Base-by-base conservation (phyloP, 164 flowering plant species). In the Vitis riparia region DNA sequence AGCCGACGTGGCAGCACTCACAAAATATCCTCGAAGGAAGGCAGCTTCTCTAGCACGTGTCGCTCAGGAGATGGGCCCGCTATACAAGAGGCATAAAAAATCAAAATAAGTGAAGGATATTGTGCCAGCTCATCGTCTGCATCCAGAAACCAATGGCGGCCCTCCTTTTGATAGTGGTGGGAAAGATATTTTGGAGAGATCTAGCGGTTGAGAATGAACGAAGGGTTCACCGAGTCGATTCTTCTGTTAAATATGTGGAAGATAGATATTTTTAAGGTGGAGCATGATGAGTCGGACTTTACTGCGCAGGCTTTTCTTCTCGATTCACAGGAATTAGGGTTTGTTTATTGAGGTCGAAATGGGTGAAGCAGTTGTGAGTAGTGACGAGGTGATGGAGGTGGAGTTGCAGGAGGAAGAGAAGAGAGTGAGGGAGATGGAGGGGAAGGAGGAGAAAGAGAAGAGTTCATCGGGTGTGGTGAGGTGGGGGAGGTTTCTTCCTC, bases 161-260 rank as follows among this genome's bases (percentile, higher is more conserved):
- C 76, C 68, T 7, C 73, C 72, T 72, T 72, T 68, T 76, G 72
- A 76, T 71, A 44, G 16, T 7, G 37, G 68, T 8, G 19, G 3
- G 8, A 44, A 29, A 61, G 73, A 66, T 75, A 66, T 75, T 66
- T 75, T 75, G 15, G 29, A n/a, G 15, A 50, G 11, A 65, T 70
- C 70, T 59, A 69, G 78, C 73, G 78, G 78, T 30, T 49, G 74
- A 30, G 70, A 75, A 16, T 62, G 55, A 69, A 75, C 44, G 78
- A 49, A 23, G 63, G 37, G 29, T 37, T 37, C 44, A 3, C 44
- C 7, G 1, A 37, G 44, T 37, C 7, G 44, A 6, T 6, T 37
- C 44, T 2, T 23, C 27, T 23, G 27, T 23, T 23, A 37, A 37
- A 37, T 37, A 3, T 37, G 44, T 37, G 44, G 2, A 37, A 37